Base-by-base conservation (phyloP, 345 rosid species). In the Ceriops zippeliana region DNA sequence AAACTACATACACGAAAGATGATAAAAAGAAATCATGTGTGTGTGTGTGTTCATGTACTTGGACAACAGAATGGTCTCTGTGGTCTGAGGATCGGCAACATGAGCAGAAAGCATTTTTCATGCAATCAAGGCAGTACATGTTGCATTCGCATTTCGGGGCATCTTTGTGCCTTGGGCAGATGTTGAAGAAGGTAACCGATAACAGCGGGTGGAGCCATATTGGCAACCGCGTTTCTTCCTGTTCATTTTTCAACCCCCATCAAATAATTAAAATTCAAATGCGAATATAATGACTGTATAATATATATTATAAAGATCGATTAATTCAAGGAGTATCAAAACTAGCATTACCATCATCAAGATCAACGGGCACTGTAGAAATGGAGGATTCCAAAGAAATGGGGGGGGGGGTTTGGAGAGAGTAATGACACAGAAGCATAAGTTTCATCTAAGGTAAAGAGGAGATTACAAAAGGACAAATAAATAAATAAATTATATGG, bases 91-190 rank as follows among this genome's bases (percentile, higher is more conserved):
- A 74, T 35, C 84, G 76, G 70, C 81, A 80, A 34, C 61, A 80
- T 61, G 74, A 70, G 76, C 83, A 80, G 69, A 80, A 80, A 31
- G 81, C 79, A 20, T 66, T 75, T 16, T 9, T 57, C 73, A 46
- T 68, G 68, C 84, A 81, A 52, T 81, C 79, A 9, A 81, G 66
- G 21, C 84, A 77, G 66, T 61, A 81, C 84, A 77, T 74, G 42
- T 77, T 81, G 68, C 81, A 81, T 22, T 81, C 84, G 24, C 49
- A 73, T 20, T 79, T 52, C 0, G 80, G 73, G 0, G 71, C 58
- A 19, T 76, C 81, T 35, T 47, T 28, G 64, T 80, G 84, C 27
- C 58, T 24, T 4, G 69, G 63, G 17, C 81, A 80, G 27, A 74
- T 61, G 65, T 37, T 67, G 81, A 80, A 80, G 72, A 80, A 80